Evolutionary conservation across 306 rosid genomes (phyloP).

Genomic region (Senna tora): DNA sequence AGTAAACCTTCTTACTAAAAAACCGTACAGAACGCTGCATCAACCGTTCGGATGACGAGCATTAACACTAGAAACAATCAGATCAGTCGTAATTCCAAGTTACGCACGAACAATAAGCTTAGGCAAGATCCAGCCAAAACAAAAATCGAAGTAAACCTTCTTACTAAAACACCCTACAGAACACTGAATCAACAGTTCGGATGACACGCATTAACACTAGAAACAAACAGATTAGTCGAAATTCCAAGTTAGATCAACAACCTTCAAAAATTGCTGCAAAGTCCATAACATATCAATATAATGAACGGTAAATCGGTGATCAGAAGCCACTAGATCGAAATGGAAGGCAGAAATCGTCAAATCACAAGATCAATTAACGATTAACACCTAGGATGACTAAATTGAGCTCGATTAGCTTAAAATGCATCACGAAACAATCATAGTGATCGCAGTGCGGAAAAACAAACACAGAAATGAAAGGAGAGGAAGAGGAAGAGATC

Average conservation of each 20-base stretch:
- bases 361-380: constrained; percentile 19
- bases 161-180: not conserved
- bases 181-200: constrained; percentile 5
- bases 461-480: too few relatives aligned
- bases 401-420: not conserved
- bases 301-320: too few relatives aligned
- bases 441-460: not conserved
- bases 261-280: constrained; percentile 18
- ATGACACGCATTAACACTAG: constrained; percentile 24
- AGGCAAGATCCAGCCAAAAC: constrained; percentile 32
- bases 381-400: not conserved
- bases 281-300: constrained; percentile 19
- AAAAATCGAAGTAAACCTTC: not conserved
- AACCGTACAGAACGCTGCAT: too few relatives aligned
- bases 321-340: not conserved
- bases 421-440: not conserved
- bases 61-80: too few relatives aligned
- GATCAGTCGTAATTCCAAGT: too few relatives aligned
- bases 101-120: constrained; percentile 20
- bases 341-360: not conserved
- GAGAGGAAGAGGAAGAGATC: not conserved
- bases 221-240: constrained; percentile 5
- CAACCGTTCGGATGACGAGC: too few relatives aligned
- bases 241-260: constrained; percentile 39
- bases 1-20: too few relatives aligned